These are phyloP conservation scores for Penicillium sclerotigenum DNA, from an alignment of 2,329 filamentous ascomycete species.

Conservation along the genomic window DNA sequence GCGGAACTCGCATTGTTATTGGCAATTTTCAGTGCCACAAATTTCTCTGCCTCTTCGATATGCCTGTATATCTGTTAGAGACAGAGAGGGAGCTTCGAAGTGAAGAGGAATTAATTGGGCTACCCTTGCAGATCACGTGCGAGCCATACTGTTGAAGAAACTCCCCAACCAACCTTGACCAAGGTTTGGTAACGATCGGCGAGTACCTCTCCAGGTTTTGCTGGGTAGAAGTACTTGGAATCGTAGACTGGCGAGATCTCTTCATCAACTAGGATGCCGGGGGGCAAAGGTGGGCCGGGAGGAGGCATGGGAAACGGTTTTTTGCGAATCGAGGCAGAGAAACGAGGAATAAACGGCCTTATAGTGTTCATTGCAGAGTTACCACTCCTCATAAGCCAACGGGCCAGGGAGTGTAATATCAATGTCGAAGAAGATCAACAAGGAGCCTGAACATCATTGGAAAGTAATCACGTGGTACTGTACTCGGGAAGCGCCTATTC, in stretches of 20 bases:
- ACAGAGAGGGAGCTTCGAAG: constrained; percentile 11
- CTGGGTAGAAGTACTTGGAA: constrained; percentile 31
- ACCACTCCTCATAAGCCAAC: constrained; percentile 11
- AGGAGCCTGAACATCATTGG: background rate
- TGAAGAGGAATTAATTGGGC: constrained; percentile 16
- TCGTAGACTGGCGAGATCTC: constrained; percentile 30
- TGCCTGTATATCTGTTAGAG: constrained; percentile 27
- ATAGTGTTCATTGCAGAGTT: constrained; percentile 24
- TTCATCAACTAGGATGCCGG: constrained; percentile 27
- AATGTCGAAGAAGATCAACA: constrained; percentile 13
- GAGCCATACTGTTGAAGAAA: constrained; percentile 32
- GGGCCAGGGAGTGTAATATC: constrained; percentile 11
- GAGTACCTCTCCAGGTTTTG: constrained; percentile 31
- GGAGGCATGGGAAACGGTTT: constrained; percentile 27
- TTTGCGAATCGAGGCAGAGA: constrained; percentile 24
- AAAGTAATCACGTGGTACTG: too few species aligned
- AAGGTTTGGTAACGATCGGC: constrained; percentile 28
- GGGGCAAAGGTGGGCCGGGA: constrained; percentile 23
- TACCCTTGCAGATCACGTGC: constrained; percentile 31
- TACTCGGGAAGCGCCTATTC: too few species aligned
- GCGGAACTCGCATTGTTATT: constrained; percentile 25
- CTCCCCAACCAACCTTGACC: constrained; percentile 32
- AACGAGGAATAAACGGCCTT: constrained; percentile 17
- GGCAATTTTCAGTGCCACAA: constrained; percentile 30
- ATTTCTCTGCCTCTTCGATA: constrained; percentile 24